These are phyloP conservation scores for Aspergillus cristatus DNA, from an alignment of 495 filamentous ascomycete species.

Conservation along the genomic window DNA sequence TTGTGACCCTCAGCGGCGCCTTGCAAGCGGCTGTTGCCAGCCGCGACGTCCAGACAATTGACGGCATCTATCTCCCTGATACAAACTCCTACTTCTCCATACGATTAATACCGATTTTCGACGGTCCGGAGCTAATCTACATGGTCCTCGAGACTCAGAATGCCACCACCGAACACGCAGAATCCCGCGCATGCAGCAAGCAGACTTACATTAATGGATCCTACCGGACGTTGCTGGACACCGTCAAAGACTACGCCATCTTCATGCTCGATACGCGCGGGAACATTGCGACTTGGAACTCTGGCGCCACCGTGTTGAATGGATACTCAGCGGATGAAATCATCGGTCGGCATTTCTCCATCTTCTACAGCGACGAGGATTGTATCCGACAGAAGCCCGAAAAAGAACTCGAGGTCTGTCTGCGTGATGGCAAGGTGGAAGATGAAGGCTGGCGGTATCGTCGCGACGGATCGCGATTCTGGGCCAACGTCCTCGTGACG, in stretches of 20 bases:
- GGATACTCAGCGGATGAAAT: slow-evolving; percentile 49
- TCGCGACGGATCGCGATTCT: slow-evolving; percentile 53
- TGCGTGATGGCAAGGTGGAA: slow-evolving; percentile 52
- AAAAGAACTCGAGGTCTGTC: slow-evolving; percentile 45
- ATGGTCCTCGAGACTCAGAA: slow-evolving; percentile 38
- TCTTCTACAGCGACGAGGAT: slow-evolving; percentile 53
- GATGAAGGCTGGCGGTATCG: slow-evolving; percentile 60
- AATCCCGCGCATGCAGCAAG: slow-evolving; percentile 15
- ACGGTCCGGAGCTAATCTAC: slow-evolving; percentile 33
- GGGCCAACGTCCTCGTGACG: slow-evolving; percentile 60
- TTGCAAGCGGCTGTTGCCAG: slow-evolving; percentile 38
- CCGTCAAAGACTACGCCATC: slow-evolving; percentile 59
- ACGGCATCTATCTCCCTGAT: slow-evolving; percentile 17
- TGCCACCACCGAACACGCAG: slow-evolving; percentile 13
- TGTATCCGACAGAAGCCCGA: slow-evolving; percentile 41
- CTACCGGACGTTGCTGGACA: slow-evolving; percentile 53
- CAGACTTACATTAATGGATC: slow-evolving; percentile 46
- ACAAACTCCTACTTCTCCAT: slow-evolving; percentile 23
- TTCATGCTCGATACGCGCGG: slow-evolving; percentile 55
- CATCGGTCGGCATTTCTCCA: slow-evolving; percentile 53
- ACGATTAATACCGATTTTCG: slow-evolving; percentile 45
- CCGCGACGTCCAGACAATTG: slow-evolving; percentile 20
- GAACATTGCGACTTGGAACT: slow-evolving; percentile 53
- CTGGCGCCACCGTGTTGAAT: slow-evolving; percentile 50
- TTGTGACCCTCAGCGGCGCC: slow-evolving; percentile 28